Evolutionary conservation across 768 basidiomycete genomes (phyloP), one percentile per base, ranked within the genome.

Genomic region (Coprinopsis marcescibilis): DNA sequence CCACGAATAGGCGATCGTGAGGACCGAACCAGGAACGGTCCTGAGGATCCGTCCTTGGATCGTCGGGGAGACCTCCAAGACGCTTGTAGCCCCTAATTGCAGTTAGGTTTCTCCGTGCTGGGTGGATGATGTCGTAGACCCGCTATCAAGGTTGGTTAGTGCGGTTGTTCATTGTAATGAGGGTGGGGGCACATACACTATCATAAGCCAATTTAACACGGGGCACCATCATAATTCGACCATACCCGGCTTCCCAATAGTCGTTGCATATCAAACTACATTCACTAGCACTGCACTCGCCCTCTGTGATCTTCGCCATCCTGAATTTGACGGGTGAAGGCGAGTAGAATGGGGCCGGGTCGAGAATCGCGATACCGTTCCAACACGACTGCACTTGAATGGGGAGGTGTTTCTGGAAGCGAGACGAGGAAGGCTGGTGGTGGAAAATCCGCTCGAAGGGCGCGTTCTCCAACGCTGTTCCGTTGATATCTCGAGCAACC

Each of bases 401-500:
- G 0, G 96, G 95, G 1, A 99, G 75, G 63, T 99, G 95, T 33
- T 77, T 71, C 62, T 90, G 89, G 79, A 94, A 99, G 24, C 92
- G 80, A 35, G 79, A 71, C 11, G 81, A 77, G 1, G 87, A 88
- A 20, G 80, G 66, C 4, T 74, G 61, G 58, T 98, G 83, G 60
- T 91, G 93, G 76, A 99, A 96, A 52, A 99, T 84, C 49, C 75
- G 65, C 63, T 98, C 95, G 55, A 99, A 99, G 0, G 95, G 95
- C 0, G 93, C 93, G 62, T 99, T 99, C 65, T 99, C 95, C 43
- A 99, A 76, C 0, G 95, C 95, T 0, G 95, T 98, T 19, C 95
- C 95, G 65, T 99, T 99, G 72, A 99, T 90, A 64, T 99, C 95
- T 32, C 95, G 79, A 1, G 95, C 93, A 17, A 99, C 95, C 95